Conservation (phyloP, 257 asterid genomes). For the Rubia yunnanensis region DNA sequence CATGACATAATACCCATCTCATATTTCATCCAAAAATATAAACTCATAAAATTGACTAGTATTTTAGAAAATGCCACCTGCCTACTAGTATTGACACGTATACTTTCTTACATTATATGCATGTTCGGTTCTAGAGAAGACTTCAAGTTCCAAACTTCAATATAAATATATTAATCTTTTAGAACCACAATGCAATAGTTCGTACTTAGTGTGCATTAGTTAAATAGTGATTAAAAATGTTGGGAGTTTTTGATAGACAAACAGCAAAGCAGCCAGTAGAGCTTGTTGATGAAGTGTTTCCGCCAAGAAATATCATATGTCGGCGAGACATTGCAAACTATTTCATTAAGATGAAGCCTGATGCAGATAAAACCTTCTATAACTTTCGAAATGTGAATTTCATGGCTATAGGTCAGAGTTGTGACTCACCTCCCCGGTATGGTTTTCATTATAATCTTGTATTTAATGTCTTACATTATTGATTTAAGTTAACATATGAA, state of each 20-base stretch:
- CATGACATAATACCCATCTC: not conserved
- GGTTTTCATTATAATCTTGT: too few relatives aligned
- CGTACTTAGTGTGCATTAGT: not conserved
- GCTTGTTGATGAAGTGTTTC: conserved; percentile 23
- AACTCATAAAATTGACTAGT: too few relatives aligned
- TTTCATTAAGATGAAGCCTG: conserved; percentile 34
- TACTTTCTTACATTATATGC: not conserved
- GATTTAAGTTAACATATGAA: not conserved
- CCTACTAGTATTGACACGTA: not conserved
- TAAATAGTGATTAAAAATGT: conserved; percentile 19
- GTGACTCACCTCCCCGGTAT: conserved; percentile 29
- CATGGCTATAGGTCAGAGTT: conserved; percentile 51
- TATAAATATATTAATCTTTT: too few relatives aligned
- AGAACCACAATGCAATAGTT: too few relatives aligned
- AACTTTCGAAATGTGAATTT: conserved; percentile 40
- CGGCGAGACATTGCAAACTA: conserved; percentile 35
- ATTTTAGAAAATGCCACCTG: not conserved
- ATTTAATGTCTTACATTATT: not conserved
- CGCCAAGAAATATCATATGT: conserved; percentile 20
- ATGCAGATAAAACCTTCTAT: conserved; percentile 43
- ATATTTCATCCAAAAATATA: too few relatives aligned
- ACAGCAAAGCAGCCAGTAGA: conserved; percentile 42
- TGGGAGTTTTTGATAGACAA: conserved; percentile 43
- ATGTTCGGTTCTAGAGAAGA: not conserved
- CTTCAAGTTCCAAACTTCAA: not conserved